Conservation (phyloP, 495 filamentous ascomycete genomes). For the Physcia stellaris region DNA sequence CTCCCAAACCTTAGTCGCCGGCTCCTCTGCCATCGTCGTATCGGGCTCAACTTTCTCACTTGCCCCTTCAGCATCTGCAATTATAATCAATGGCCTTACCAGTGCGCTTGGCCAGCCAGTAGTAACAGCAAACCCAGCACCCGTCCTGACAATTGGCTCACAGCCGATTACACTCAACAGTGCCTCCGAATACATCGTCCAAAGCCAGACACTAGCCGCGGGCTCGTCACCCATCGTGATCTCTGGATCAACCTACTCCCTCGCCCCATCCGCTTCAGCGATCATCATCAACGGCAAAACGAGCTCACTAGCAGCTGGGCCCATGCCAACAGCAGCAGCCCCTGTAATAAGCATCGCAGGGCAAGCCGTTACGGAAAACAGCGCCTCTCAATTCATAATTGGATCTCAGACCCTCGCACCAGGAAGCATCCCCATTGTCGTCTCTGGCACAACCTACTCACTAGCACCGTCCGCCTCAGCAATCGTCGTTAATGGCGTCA, state of each 20-base stretch:
- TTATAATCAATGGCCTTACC: slow-evolving; percentile 5
- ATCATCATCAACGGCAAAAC: slow-evolving; percentile 9
- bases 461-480: neutral
- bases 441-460: slow-evolving; percentile 12
- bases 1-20: neutral
- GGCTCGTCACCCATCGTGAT: slow-evolving; percentile 7
- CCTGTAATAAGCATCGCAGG: slow-evolving; percentile 4
- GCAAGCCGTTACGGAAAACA: slow-evolving; percentile 1
- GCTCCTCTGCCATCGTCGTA: neutral
- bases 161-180: too few relatives aligned
- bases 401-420: slow-evolving; percentile 11
- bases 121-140: neutral
- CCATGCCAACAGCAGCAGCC: neutral
- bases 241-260: slow-evolving; percentile 3
- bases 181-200: slow-evolving; percentile 1
- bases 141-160: too few relatives aligned
- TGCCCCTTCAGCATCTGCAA: slow-evolving; percentile 3
- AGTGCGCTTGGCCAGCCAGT: neutral
- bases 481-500: slow-evolving; percentile 6
- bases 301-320: neutral
- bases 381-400: too few relatives aligned
- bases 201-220: slow-evolving; percentile 4
- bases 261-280: slow-evolving; percentile 4
- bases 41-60: neutral
- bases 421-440: slow-evolving; percentile 10